phyloP scores from a whole-genome alignment of 2,329 filamentous ascomycete genomes.

The Aspergillus ochraceus region DNA sequence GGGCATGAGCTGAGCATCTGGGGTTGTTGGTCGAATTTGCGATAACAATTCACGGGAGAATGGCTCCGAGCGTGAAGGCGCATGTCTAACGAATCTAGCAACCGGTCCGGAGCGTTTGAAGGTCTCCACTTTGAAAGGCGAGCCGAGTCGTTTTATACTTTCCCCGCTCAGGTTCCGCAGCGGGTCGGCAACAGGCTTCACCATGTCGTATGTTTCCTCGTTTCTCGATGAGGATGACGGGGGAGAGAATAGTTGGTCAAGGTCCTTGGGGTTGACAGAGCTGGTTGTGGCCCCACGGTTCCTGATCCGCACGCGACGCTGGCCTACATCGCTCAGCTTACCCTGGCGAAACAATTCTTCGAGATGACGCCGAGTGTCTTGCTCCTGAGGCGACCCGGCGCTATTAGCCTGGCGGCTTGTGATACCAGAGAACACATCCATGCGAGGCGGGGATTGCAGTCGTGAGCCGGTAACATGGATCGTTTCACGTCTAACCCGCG shows the following conservation, averaged over 20 bases:
- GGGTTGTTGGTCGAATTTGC: conserved; percentile 17
- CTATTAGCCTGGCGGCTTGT: conserved; percentile 47
- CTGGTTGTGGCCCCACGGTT: conserved; percentile 63
- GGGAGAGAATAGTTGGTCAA: conserved; percentile 57
- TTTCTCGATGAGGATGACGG: conserved; percentile 37
- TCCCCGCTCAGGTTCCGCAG: conserved; percentile 38
- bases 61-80: conserved; percentile 46
- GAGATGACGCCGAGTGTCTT: conserved; percentile 57
- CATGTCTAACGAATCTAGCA: conserved; percentile 38
- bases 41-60: conserved; percentile 34
- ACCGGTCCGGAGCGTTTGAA: conserved; percentile 33
- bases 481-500: conserved; percentile 41
- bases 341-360: conserved; percentile 47
- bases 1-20: conserved; percentile 16
- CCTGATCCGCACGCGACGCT: conserved; percentile 59
- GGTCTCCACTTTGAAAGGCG: conserved; percentile 47
- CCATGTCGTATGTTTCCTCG: conserved; percentile 21
- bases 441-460: conserved; percentile 54
- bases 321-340: conserved; percentile 48
- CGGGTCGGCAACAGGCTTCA: conserved; percentile 26
- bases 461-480: conserved; percentile 46
- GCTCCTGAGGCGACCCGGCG: conserved; percentile 51
- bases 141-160: conserved; percentile 48
- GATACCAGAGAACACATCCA: conserved; percentile 55
- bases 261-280: conserved; percentile 53